Evolutionary conservation across 768 basidiomycete species (phyloP).

Genomic region (Pisolithus albus): DNA sequence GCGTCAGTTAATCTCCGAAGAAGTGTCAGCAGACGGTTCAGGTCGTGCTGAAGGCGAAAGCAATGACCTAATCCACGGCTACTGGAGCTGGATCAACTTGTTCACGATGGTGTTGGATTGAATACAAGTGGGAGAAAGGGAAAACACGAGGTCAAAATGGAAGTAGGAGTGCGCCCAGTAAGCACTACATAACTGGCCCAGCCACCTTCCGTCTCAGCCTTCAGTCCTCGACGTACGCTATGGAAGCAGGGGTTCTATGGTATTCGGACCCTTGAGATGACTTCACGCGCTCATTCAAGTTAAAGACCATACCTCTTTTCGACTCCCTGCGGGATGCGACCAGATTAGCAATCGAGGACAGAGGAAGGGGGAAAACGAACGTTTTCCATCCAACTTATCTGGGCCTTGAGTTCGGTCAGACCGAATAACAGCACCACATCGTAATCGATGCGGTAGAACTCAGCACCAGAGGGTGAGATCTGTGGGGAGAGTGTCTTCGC

Average conservation of each 20-base stretch:
- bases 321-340: conserved; percentile 6
- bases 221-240: conserved; percentile 14
- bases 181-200: too few species aligned
- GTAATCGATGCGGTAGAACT: conserved; percentile 17
- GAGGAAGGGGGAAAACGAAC: conserved; percentile 10
- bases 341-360: background rate
- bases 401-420: conserved; percentile 39
- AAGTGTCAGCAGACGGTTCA: too few species aligned
- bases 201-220: too few species aligned
- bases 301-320: conserved; percentile 3
- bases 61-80: conserved; percentile 26
- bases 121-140: too few species aligned
- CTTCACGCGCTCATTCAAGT: background rate
- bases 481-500: background rate
- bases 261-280: background rate
- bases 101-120: conserved; percentile 36
- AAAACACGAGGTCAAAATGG: too few species aligned
- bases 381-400: conserved; percentile 37
- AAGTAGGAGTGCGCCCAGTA: too few species aligned
- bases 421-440: conserved; percentile 37
- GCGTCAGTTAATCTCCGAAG: background rate
- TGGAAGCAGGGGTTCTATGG: conserved; percentile 15
- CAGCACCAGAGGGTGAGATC: background rate
- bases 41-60: conserved; percentile 9
- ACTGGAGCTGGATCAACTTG: conserved; percentile 64